These are phyloP conservation scores for Naganishia vaughanmartiniae DNA, from an alignment of 768 basidiomycete species.

Conservation along the genomic window DNA sequence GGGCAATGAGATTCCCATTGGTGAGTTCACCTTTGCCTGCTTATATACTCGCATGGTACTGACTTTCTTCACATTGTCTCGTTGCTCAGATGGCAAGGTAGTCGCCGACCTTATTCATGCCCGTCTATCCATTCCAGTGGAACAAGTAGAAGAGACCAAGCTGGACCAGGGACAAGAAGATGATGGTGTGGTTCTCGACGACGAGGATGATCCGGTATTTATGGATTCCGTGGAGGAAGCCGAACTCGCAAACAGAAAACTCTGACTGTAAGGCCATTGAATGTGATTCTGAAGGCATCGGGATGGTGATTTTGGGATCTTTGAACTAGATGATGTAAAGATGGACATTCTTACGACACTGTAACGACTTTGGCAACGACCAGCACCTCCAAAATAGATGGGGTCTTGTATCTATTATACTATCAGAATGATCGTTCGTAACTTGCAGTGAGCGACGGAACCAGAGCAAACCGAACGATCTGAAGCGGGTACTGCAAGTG, in stretches of 20 bases:
- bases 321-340: not conserved
- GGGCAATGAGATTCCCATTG: slow-evolving; percentile 79
- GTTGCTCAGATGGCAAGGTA: slow-evolving; percentile 30
- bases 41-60: not conserved
- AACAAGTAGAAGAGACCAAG: slow-evolving; percentile 20
- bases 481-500: too few species aligned
- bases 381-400: slow-evolving; percentile 4
- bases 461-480: too few species aligned
- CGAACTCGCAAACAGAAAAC: slow-evolving; percentile 7
- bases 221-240: slow-evolving; percentile 26
- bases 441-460: too few species aligned
- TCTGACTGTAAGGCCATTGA: not conserved
- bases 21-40: slow-evolving; percentile 53
- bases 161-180: not conserved
- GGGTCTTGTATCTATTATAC: slow-evolving; percentile 6
- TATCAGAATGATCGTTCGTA: not conserved
- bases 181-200: slow-evolving; percentile 1
- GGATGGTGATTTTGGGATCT: not conserved
- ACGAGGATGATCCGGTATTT: slow-evolving; percentile 28
- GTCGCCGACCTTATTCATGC: slow-evolving; percentile 33
- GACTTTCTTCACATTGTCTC: not conserved
- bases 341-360: slow-evolving; percentile 13
- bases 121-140: slow-evolving; percentile 29
- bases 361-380: not conserved
- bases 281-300: not conserved